These are phyloP conservation scores for Citropsis articulata DNA, from an alignment of 345 rosid species.

Conservation along the genomic window DNA sequence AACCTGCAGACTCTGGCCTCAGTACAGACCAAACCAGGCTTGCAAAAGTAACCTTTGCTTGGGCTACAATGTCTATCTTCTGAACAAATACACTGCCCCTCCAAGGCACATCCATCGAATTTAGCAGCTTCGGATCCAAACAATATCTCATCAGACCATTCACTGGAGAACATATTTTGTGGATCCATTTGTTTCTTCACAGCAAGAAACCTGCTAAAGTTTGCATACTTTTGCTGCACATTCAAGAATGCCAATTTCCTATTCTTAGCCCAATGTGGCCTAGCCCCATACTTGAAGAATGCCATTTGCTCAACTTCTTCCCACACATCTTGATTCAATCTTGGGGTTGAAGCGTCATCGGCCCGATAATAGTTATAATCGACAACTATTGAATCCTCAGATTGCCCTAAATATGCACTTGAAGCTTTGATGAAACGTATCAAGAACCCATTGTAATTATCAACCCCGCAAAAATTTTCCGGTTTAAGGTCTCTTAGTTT, in stretches of 20 bases:
- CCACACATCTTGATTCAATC: conserved; percentile 68
- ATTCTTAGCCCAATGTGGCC: conserved; percentile 90
- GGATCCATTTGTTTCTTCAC: conserved; percentile 75
- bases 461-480: conserved; percentile 63
- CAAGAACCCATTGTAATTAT: conserved; percentile 64
- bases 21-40: conserved; percentile 49
- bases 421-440: conserved; percentile 80
- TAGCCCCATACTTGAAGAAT: conserved; percentile 69
- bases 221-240: conserved; percentile 53
- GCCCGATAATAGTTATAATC: conserved; percentile 85
- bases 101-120: conserved; percentile 76
- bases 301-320: conserved; percentile 96
- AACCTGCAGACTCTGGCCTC: conserved; percentile 79
- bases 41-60: conserved; percentile 60
- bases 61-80: conserved; percentile 80
- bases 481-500: conserved; percentile 58
- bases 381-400: conserved; percentile 70
- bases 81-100: conserved; percentile 80
- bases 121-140: conserved; percentile 38
- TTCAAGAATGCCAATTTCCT: conserved; percentile 62
- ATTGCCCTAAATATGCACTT: conserved; percentile 67
- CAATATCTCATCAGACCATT: conserved; percentile 75
- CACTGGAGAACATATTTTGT: conserved; percentile 55
- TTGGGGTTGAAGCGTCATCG: conserved; percentile 49
- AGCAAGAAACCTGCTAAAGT: conserved; percentile 40